Percentiles rank a stretch among this genome's conserved stretches.
Evolutionary conservation across 2,329 filamentous ascomycete genomes (phyloP).

Genomic region (Botrytis fragariae): DNA sequence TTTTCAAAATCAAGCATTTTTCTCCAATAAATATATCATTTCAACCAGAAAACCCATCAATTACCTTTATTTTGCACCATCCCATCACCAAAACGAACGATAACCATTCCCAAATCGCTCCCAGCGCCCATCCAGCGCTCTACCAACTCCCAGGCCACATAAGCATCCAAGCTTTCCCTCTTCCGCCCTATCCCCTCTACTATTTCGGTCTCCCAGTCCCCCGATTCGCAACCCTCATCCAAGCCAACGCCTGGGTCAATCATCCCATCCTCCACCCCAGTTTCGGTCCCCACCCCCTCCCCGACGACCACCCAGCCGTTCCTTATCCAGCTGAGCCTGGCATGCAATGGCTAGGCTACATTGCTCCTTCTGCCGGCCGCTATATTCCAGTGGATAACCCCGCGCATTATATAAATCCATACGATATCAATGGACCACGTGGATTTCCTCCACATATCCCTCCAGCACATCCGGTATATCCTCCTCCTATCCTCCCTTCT

Average conservation of each 20-base stretch:
- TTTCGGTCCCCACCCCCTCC: background rate
- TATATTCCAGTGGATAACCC: background rate
- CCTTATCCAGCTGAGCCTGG: background rate
- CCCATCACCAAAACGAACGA: background rate
- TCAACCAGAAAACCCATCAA: rapidly evolving
- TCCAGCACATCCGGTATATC: background rate
- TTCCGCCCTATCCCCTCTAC: background rate
- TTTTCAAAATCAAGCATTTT: background rate
- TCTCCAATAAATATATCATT: too few species aligned
- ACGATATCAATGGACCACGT: background rate
- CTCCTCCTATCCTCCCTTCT: background rate
- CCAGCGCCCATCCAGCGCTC: too few species aligned
- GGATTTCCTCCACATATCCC: rapidly evolving
- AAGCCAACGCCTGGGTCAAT: background rate
- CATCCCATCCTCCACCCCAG: background rate
- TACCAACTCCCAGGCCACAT: background rate
- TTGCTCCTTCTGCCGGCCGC: background rate
- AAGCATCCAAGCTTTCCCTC: background rate
- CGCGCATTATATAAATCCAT: background rate
- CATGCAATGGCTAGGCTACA: background rate
- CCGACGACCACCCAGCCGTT: background rate
- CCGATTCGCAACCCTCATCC: background rate
- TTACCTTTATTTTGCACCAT: rapidly evolving
- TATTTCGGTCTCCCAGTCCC: background rate
- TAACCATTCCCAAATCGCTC: background rate